Base-by-base conservation (phyloP, 495 filamentous ascomycete genomes). In the Talaromyces thailandensis region DNA sequence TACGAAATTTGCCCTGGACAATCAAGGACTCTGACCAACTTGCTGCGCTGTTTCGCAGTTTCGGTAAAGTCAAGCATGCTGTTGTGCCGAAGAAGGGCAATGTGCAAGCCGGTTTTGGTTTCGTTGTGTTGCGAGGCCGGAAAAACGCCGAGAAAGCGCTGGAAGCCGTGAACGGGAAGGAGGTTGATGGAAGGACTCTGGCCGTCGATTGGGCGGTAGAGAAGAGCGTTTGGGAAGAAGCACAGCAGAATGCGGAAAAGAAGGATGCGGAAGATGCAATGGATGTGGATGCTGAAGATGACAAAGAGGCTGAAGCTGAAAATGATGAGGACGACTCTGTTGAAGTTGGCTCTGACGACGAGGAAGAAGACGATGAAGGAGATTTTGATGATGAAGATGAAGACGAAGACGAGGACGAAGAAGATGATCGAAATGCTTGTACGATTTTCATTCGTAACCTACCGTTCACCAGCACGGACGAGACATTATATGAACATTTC, bases 171-270 rank as follows among this genome's bases (percentile, higher is more conserved):
- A 98, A 99, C 76, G 95, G 93, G 21, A 96, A 88, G 72, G 84
- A 87, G 65, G 80, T 99, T 21, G 91, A 96, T 74, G 94, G 93
- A 12, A 79, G 94, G 63, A 87, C 83, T 31, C 65, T 97, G 56
- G 93, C 93, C 8, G 93, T 97, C 5, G 94, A 98, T 80, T 97
- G 91, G 91, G 92, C 93, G 24, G 93, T 97, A 1, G 91, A 96
- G 58, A 97, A 93, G 75, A 81, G 88, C 52, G 82, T 85, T 3
- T 97, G 93, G 92, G 82, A 96, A 58, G 79, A 82, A 35, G 69
- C 67, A 74, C 70, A 84, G 79, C 71, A 81, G 73, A 52, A 62
- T n/a, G 31, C 45, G 16, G 58, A 61, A 29, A 58, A 51, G 24
- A 63, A 70, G 21, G 70, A 74, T 57, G 50, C 45, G 6, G 65